Base-by-base conservation (phyloP, 495 filamentous ascomycete genomes). In the Penicillium egyptiacum region DNA sequence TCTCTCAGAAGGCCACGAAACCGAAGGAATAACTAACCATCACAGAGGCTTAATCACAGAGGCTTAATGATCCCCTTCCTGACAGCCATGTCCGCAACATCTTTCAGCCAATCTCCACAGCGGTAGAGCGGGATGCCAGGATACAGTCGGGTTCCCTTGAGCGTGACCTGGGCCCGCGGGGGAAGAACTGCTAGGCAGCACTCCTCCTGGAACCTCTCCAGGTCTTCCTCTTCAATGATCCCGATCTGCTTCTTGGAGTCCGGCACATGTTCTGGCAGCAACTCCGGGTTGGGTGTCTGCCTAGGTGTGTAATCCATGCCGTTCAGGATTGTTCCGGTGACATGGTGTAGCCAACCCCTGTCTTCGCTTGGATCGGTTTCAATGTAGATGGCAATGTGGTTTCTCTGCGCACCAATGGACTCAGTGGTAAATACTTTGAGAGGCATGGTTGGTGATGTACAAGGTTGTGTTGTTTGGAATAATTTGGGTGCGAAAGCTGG, bases 21-120 rank as follows among this genome's bases (percentile, higher is more conserved):
- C 16, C 16, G 20, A 30, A 23, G 6, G 26, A 41, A 16, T 6
- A 52, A 41, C 50, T 17, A 28, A 25, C 20, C 20, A 6, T 55
- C 22, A 37, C 3, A 47, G 1, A 11, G 30, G 50, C 40, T 52
- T 55, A 17, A 58, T 53, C 22, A 37, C 3, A 47, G 1, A 11
- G 30, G 50, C 40, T 52, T 55, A 17, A 58, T 53, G n/a, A 64
- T 61, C 33, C 61, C 61, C 40, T 50, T 58, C 37, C 55, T 37
- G 28, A 61, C 31, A 31, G 53, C 61, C 61, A 51, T 14, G 33
- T 56, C 49, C 50, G 58, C 53, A 49, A 61, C 55, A 61, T 57
- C 61, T 26, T 39, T 56, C 30, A 61, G 28, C 58, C 54, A 61
- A 17, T 58, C 50, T 20, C 26, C 35, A 40, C 58, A 55, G 1